These are phyloP conservation scores for Pterocarpus santalinus DNA, from an alignment of 306 rosid genomes.

Conservation along the genomic window DNA sequence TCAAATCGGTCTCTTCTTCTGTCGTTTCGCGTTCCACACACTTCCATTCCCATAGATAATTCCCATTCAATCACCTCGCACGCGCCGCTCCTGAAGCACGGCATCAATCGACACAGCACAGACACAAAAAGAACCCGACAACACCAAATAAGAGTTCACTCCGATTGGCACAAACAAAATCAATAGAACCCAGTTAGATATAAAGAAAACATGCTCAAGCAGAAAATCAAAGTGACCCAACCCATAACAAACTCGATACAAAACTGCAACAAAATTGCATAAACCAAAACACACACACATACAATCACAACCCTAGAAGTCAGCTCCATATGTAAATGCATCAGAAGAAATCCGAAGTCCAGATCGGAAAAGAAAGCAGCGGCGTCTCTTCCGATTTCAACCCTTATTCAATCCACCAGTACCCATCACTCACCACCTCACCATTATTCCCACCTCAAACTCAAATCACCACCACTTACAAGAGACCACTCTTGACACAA, in stretches of 20 bases:
- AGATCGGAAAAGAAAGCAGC: conserved; percentile 58
- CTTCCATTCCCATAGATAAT: no score
- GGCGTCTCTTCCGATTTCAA: conserved; percentile 57
- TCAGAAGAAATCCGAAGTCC: conserved; percentile 55
- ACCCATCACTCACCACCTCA: background rate
- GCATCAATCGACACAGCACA: background rate
- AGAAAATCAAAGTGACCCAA: background rate
- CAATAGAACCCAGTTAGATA: no score
- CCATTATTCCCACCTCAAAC: background rate
- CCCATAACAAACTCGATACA: background rate
- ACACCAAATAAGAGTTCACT: background rate
- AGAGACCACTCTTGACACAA: background rate
- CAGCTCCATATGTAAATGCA: conserved; percentile 50
- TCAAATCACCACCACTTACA: background rate
- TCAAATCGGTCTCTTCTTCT: background rate
- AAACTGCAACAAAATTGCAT: no score
- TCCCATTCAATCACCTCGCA: background rate
- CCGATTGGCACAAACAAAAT: background rate
- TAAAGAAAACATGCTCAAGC: no score
- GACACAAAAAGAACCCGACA: background rate
- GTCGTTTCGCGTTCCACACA: background rate
- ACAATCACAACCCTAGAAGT: background rate
- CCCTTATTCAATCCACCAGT: background rate
- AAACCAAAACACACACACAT: no score
- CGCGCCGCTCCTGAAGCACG: background rate